Conservation (phyloP, 345 rosid species). For the Salix brachista region DNA sequence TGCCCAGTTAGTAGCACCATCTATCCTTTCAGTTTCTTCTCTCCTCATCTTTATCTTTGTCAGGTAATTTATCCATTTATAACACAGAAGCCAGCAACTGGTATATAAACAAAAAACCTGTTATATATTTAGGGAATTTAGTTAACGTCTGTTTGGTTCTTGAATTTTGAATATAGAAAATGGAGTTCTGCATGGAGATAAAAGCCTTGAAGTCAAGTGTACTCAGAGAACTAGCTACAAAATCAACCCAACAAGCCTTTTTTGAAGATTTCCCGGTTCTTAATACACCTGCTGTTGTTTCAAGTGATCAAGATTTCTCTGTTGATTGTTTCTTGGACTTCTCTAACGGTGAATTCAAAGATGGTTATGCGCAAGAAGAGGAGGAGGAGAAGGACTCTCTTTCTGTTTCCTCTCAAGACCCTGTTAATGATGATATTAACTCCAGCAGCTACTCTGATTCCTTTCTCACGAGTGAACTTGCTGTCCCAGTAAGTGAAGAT, state of each 20-base stretch:
- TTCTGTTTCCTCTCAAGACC: constrained; percentile 38
- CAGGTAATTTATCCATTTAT: constrained; percentile 19
- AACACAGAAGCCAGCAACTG: neutral
- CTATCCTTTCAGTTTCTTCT: constrained; percentile 7
- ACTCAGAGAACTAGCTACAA: constrained; percentile 36
- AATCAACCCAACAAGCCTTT: constrained; percentile 27
- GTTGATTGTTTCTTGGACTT: constrained; percentile 70
- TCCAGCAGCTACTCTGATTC: constrained; percentile 24
- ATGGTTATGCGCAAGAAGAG: constrained; percentile 6
- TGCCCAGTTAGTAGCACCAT: constrained; percentile 19
- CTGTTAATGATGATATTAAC: constrained; percentile 35
- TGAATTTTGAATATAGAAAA: constrained; percentile 3
- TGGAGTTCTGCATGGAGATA: constrained; percentile 55
- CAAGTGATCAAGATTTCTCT: constrained; percentile 58
- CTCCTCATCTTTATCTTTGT: constrained; percentile 1
- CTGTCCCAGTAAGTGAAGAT: constrained; percentile 34
- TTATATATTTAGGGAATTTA: neutral
- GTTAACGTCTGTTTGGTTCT: neutral
- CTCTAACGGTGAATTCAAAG: constrained; percentile 41
- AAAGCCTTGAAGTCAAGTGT: constrained; percentile 58
- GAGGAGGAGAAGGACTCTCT: constrained; percentile 32
- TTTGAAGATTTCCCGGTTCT: constrained; percentile 33
- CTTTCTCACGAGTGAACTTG: constrained; percentile 27
- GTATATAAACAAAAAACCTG: neutral
- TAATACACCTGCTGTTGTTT: constrained; percentile 13